Evolutionary conservation across 2,329 filamentous ascomycete species (phyloP).

Genomic region (Paraphoma chrysanthemicola): DNA sequence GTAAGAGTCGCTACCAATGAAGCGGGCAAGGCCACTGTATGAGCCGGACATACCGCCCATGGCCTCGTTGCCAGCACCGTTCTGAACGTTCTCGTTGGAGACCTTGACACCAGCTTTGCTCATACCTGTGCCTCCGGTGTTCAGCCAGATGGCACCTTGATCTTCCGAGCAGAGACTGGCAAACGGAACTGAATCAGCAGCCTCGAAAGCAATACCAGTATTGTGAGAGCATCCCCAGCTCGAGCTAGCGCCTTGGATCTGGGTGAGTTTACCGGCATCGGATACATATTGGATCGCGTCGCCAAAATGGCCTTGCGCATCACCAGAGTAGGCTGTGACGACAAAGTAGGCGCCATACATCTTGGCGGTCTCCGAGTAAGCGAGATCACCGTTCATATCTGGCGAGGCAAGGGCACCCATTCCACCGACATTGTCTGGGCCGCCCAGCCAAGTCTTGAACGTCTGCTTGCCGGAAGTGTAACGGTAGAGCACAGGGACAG

Average conservation of each 20-base stretch:
- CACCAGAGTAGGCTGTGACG: constrained; percentile 64
- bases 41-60: constrained; percentile 70
- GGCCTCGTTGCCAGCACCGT: constrained; percentile 64
- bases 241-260: constrained; percentile 61
- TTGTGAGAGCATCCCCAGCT: constrained; percentile 70
- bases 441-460: constrained; percentile 67
- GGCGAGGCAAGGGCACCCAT: constrained; percentile 59
- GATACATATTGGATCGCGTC: constrained; percentile 63
- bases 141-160: constrained; percentile 69
- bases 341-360: constrained; percentile 70
- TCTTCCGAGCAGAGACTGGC: constrained; percentile 68
- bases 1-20: constrained; percentile 60
- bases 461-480: constrained; percentile 62
- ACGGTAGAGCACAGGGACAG: constrained; percentile 66
- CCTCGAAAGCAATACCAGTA: constrained; percentile 69
- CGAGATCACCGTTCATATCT: constrained; percentile 69
- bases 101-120: constrained; percentile 66
- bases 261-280: constrained; percentile 57
- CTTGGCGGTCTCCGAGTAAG: constrained; percentile 62
- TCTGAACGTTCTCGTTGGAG: constrained; percentile 68
- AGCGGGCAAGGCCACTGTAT: constrained; percentile 64
- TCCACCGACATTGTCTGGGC: constrained; percentile 59
- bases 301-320: constrained; percentile 64
- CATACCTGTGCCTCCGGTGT: constrained; percentile 67
- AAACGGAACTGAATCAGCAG: constrained; percentile 64